Evolutionary conservation across 306 rosid species (phyloP), one percentile per base, ranked within the genome.

Genomic region (Pterocarpus santalinus): DNA sequence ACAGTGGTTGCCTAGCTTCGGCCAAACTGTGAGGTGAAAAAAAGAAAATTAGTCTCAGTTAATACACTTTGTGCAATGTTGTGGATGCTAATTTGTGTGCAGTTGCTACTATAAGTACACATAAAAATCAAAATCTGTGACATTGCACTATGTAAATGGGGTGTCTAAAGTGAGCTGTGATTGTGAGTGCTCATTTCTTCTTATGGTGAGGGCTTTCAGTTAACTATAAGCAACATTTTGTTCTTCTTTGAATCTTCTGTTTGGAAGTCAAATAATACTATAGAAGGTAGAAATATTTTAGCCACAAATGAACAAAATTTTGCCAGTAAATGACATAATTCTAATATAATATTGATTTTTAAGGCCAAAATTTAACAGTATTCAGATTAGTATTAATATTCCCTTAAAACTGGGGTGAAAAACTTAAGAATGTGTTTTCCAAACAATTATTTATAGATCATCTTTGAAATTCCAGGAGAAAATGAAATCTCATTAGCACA

Each of bases 1-100:
- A 87, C 62, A 87, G 65, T 28, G 99, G 99, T 78, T 95, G 99
- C 67, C 99, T 89, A 53, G 97, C 97, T 90, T 95, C 99, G 15
- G 96, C 94, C 87, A 87, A 75, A 69, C 99, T 95, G 93, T 70
- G n/a, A 77, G 14, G 69, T 66, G 1, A 32, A n/a, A 69, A 49
- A 39, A 49, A 64, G 1, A 8, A 46, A 33, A 46, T 52, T 7
- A 41, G 62, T 52, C 58, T 51, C 33, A 65, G 68, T 9, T 15
- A 47, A 67, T 52, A 9, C 53, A 76, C 8, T 8, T 44, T 61
- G 46, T 32, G 15, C 16, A 28, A 41, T 58, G 79, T 60, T 46
- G 41, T 36, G 9, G 1, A 22, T 38, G 14, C 41, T 15, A 43
- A 30, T 43, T 60, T 44, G 57, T 8, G 1, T 53, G 44, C 12